Conservation (phyloP, 257 asterid genomes). For the Cruciata laevipes region DNA sequence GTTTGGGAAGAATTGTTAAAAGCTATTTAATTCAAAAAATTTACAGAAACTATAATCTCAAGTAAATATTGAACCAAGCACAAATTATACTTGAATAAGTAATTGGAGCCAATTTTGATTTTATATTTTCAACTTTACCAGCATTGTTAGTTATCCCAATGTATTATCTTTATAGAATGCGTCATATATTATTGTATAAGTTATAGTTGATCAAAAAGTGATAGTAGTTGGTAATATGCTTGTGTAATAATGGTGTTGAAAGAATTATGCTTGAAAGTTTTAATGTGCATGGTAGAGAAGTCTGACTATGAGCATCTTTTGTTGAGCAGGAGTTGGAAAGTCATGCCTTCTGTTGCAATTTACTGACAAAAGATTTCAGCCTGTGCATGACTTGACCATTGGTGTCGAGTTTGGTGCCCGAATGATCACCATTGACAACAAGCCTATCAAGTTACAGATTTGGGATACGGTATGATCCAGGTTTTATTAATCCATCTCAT, state of each 20-base stretch:
- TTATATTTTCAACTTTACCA: not conserved
- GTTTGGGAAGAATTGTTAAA: not conserved
- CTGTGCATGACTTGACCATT: constrained; percentile 74
- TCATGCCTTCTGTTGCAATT: constrained; percentile 81
- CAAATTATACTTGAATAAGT: not conserved
- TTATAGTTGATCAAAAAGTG: not conserved
- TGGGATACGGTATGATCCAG: constrained; percentile 73
- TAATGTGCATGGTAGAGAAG: not conserved
- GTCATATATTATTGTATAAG: not conserved
- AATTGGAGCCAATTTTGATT: not conserved
- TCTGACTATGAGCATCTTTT: not conserved
- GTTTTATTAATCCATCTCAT: not conserved
- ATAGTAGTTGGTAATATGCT: too few species aligned
- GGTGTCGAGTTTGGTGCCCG: constrained; percentile 76
- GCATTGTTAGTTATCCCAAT: not conserved
- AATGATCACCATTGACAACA: constrained; percentile 63
- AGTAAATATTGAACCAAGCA: not conserved
- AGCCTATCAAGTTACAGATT: constrained; percentile 66
- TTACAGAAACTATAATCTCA: not conserved
- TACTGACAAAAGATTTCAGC: constrained; percentile 78
- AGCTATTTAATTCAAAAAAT: not conserved
- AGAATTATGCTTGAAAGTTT: too few species aligned
- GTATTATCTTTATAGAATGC: not conserved
- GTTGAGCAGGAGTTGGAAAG: constrained; percentile 67
- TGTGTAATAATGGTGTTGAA: too few species aligned